Percentiles rank a stretch among this genome's conserved stretches.
These are phyloP conservation scores for Phalaenopsis equestris DNA, from an alignment of 106 monocot species.

Conservation along the genomic window DNA sequence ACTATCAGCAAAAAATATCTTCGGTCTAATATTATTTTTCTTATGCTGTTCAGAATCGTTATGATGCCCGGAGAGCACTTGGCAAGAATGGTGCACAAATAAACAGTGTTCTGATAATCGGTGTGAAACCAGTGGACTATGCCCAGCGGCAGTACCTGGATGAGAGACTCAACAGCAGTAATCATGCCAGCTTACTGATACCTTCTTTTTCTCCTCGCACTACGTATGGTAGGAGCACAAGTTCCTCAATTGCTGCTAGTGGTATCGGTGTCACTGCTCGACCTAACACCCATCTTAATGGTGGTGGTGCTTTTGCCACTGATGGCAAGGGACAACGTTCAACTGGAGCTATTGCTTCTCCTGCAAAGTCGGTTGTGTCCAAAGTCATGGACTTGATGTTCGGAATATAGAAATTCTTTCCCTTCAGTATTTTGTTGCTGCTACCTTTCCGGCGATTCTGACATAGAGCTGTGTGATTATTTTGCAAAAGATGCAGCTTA, in stretches of 20 bases:
- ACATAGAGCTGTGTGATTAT: no score
- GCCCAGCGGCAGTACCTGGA: slow-evolving; percentile 37
- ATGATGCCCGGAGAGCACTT: slow-evolving; percentile 56
- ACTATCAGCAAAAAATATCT: no score
- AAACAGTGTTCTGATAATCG: slow-evolving; percentile 43
- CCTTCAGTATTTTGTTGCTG: no score
- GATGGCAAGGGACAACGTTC: slow-evolving; percentile 16
- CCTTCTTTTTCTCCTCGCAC: slow-evolving; percentile 24
- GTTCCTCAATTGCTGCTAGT: slow-evolving; percentile 6
- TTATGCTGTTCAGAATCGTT: slow-evolving; percentile 24
- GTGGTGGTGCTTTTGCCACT: slow-evolving; percentile 1
- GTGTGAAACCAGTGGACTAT: slow-evolving; percentile 51
- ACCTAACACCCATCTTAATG: slow-evolving; percentile 18
- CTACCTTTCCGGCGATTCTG: no score
- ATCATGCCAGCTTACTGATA: slow-evolving; percentile 29
- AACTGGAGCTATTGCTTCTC: slow-evolving; percentile 72
- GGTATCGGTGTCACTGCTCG: neutral
- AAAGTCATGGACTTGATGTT: slow-evolving; percentile 96
- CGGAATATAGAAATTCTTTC: slow-evolving; percentile 28
- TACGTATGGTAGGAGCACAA: slow-evolving; percentile 13
- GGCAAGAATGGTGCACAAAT: slow-evolving; percentile 43
- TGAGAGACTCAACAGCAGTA: slow-evolving; percentile 30
- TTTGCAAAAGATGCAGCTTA: neutral
- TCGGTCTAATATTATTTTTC: neutral
- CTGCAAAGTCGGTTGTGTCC: slow-evolving; percentile 72